Evolutionary conservation across 1,139 yeast species (phyloP).

Genomic region (Pichia sp.): DNA sequence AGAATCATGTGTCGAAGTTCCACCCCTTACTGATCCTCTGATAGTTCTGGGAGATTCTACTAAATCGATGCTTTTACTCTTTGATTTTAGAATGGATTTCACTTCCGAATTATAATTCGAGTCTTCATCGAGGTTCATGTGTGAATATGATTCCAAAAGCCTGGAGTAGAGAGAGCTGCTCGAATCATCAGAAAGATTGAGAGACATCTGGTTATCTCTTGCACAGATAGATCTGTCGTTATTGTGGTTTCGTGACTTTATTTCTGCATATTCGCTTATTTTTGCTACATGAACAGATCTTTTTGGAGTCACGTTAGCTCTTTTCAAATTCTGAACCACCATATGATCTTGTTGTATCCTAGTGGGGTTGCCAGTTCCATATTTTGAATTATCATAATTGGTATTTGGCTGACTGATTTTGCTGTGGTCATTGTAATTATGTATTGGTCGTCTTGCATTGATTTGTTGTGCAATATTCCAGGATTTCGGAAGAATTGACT

Average conservation of each 20-base stretch:
- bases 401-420: no score
- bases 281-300: no score
- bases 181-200: constrained; percentile 14
- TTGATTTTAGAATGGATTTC: not conserved
- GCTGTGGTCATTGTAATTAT: no score
- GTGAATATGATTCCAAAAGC: constrained; percentile 10
- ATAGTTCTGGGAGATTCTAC: not conserved
- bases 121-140: not conserved
- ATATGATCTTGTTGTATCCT: no score
- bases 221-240: not conserved
- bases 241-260: not conserved
- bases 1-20: constrained; percentile 6
- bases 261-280: no score
- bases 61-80: not conserved
- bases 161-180: constrained; percentile 8
- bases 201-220: constrained; percentile 5
- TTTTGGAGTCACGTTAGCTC: no score
- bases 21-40: not conserved
- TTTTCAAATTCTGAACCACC: no score
- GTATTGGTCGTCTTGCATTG: no score
- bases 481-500: no score
- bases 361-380: no score
- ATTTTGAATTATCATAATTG: no score
- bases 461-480: no score
- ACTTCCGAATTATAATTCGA: not conserved